Conservation (phyloP, 1,284 basidiomycete genomes). For the Xerocomus alliaceus region DNA sequence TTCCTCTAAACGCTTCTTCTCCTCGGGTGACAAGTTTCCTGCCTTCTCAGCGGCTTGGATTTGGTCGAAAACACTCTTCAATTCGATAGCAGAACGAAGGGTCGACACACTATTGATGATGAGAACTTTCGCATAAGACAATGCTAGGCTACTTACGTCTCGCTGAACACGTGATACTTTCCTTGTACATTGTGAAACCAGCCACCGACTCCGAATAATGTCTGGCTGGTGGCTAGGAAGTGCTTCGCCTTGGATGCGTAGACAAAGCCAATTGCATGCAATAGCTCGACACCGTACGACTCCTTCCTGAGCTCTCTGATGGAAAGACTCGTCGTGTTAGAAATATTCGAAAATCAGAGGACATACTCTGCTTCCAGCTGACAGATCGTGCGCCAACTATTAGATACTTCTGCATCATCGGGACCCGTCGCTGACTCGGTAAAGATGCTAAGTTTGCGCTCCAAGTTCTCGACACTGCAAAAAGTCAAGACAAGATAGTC, state of each 20-base stretch:
- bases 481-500: conserved; percentile 5
- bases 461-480: conserved; percentile 71
- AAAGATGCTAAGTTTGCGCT: conserved; percentile 90
- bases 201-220: conserved; percentile 83
- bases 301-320: conserved; percentile 84
- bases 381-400: conserved; percentile 80
- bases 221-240: conserved; percentile 78
- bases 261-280: conserved; percentile 91
- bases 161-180: conserved; percentile 91
- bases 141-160: conserved; percentile 70
- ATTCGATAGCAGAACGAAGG: conserved; percentile 85
- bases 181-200: conserved; percentile 96
- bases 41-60: conserved; percentile 91
- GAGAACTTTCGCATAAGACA: conserved; percentile 8
- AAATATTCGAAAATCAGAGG: conserved; percentile 2
- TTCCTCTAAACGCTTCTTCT: conserved; percentile 91
- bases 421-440: conserved; percentile 87
- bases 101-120: conserved; percentile 76
- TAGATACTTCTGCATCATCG: conserved; percentile 71
- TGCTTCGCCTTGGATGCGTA: conserved; percentile 87
- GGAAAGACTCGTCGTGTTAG: neutral
- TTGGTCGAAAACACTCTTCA: conserved; percentile 95
- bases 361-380: conserved; percentile 83
- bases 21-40: conserved; percentile 84
- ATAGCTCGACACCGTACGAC: conserved; percentile 91